Evolutionary conservation across 495 filamentous ascomycete genomes (phyloP).

Genomic region (Penicillium egyptiacum): DNA sequence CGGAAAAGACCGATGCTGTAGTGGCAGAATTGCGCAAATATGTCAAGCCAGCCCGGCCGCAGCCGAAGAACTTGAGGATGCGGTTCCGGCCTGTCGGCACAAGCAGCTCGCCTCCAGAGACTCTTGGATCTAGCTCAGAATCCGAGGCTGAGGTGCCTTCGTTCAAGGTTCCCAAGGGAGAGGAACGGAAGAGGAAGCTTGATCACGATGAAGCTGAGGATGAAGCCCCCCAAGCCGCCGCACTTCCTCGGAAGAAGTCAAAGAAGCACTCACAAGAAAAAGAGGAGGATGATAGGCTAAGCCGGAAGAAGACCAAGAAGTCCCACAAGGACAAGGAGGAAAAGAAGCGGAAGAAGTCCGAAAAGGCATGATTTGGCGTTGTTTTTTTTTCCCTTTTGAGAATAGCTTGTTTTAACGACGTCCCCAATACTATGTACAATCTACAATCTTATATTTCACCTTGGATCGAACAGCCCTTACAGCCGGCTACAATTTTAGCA

Average conservation of each 20-base stretch:
- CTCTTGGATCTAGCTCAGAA: slow-evolving; percentile 50
- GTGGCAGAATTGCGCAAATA: slow-evolving; percentile 38
- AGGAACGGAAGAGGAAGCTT: slow-evolving; percentile 45
- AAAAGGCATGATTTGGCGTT: slow-evolving; percentile 37
- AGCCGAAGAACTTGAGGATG: slow-evolving; percentile 62
- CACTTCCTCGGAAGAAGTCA: slow-evolving; percentile 44
- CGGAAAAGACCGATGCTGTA: slow-evolving; percentile 30
- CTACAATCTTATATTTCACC: not conserved
- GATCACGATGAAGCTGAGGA: slow-evolving; percentile 41
- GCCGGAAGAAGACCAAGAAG: slow-evolving; percentile 43
- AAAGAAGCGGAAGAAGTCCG: slow-evolving; percentile 47
- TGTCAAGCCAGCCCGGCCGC: slow-evolving; percentile 48
- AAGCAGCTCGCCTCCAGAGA: slow-evolving; percentile 43
- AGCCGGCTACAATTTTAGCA: not conserved
- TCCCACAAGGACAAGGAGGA: slow-evolving; percentile 43
- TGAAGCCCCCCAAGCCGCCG: slow-evolving; percentile 30
- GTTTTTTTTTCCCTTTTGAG: slow-evolving; percentile 19
- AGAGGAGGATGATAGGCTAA: slow-evolving; percentile 18
- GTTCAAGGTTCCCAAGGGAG: slow-evolving; percentile 39
- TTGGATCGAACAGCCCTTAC: not conserved
- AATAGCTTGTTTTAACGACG: slow-evolving; percentile 27
- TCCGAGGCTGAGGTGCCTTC: slow-evolving; percentile 44
- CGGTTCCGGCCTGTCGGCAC: slow-evolving; percentile 58
- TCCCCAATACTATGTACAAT: slow-evolving; percentile 27
- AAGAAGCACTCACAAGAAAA: slow-evolving; percentile 40